These are phyloP conservation scores for Trypanosoma mega DNA, from an alignment of 208 protist species.

Conservation along the genomic window DNA sequence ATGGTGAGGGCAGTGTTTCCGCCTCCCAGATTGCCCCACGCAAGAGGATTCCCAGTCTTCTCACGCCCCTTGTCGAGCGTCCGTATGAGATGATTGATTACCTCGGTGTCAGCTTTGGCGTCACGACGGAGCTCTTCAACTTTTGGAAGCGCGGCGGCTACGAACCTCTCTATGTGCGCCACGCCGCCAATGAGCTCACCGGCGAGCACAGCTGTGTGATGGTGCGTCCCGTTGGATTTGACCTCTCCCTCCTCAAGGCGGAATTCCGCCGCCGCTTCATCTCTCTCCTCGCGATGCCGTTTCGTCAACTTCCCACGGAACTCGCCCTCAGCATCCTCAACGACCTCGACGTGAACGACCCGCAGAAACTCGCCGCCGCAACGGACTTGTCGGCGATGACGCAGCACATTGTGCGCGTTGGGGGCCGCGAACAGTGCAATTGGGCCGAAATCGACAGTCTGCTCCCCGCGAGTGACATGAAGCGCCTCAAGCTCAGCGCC, in stretches of 20 bases:
- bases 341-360: slow-evolving; percentile 51
- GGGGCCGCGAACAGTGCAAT: slow-evolving; percentile 55
- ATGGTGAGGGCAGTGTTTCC: slow-evolving; percentile 26
- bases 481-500: slow-evolving; percentile 93
- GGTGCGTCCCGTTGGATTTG: slow-evolving; percentile 86
- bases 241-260: slow-evolving; percentile 47
- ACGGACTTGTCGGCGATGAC: slow-evolving; percentile 32
- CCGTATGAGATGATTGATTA: slow-evolving; percentile 96
- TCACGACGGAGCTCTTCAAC: slow-evolving; percentile 95
- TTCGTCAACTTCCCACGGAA: slow-evolving; percentile 81
- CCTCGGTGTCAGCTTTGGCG: slow-evolving; percentile 97
- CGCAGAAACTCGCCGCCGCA: slow-evolving; percentile 43
- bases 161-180: slow-evolving; percentile 91
- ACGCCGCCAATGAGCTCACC: slow-evolving; percentile 96
- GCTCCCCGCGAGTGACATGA: slow-evolving; percentile 91
- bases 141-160: slow-evolving; percentile 96
- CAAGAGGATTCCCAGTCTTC: slow-evolving; percentile 68
- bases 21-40: slow-evolving; percentile 34
- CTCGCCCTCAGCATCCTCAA: slow-evolving; percentile 87
- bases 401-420: slow-evolving; percentile 44
- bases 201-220: slow-evolving; percentile 99
- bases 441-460: slow-evolving; percentile 46
- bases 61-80: slow-evolving; percentile 83
- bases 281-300: slow-evolving; percentile 92
- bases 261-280: slow-evolving; percentile 94